Evolutionary conservation across 208 protist species (phyloP).

Genomic region (Leishmania arabica): DNA sequence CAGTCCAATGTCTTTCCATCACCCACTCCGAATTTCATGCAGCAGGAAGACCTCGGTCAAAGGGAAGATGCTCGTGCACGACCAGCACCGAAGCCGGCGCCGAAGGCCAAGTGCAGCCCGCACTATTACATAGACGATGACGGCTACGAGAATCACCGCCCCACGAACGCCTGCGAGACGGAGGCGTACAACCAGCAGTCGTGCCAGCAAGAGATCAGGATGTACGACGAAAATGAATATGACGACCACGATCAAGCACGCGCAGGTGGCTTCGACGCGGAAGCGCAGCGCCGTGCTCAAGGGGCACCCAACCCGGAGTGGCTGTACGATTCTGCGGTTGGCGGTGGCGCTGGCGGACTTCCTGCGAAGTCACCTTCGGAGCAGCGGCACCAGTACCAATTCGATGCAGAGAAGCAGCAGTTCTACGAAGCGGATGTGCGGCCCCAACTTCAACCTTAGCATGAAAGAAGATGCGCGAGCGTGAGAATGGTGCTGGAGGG

Average conservation of each 20-base stretch:
- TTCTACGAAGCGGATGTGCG: slow-evolving; percentile 5
- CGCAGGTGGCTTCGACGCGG: no score
- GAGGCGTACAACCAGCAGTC: neutral
- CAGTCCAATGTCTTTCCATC: slow-evolving; percentile 39
- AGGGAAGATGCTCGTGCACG: neutral
- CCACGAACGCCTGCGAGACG: neutral
- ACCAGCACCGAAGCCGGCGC: neutral
- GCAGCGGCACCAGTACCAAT: slow-evolving; percentile 16
- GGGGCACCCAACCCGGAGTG: neutral
- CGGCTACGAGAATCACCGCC: slow-evolving; percentile 26
- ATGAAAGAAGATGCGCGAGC: neutral
- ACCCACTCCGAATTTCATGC: neutral
- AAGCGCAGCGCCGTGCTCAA: neutral
- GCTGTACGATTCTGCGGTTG: slow-evolving; percentile 3
- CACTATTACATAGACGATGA: slow-evolving; percentile 12
- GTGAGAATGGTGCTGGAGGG: neutral
- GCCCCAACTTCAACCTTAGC: neutral
- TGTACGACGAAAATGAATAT: slow-evolving; percentile 19
- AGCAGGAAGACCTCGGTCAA: neutral
- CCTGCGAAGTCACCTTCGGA: neutral
- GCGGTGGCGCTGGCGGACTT: neutral
- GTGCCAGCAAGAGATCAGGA: slow-evolving; percentile 27
- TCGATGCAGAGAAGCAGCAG: slow-evolving; percentile 12
- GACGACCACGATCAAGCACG: neutral
- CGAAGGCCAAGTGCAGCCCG: slow-evolving; percentile 5